Evolutionary conservation across 1,139 yeast genomes (phyloP), one percentile per base, ranked within the genome.

Genomic region (Candida sp.): DNA sequence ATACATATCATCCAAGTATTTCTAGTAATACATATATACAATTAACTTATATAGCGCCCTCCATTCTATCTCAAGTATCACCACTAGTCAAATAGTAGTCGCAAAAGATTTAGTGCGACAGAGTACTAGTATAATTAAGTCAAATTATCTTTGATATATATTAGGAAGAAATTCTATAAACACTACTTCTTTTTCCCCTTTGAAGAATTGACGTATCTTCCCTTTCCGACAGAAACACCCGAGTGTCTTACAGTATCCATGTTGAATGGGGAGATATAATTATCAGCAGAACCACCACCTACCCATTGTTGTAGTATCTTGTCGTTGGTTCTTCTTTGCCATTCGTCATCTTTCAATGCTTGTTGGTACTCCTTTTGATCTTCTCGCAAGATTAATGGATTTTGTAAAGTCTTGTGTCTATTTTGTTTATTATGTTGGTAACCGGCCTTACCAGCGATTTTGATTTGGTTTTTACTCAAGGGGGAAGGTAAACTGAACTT

Each of bases 271-370:
- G 96, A 85, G 45, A 85, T 82, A 55, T 82, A 84, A 55, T 87
- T 85, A 56, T 91, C 98, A 5, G 96, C 97, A 47, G 95, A 85
- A 4, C 95, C 97, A 19, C 96, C 96, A 25, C 97, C 97, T 43
- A 90, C 82, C 87, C 95, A 93, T 57, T 89, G 90, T 55, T 85
- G 83, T 51, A 90, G 70, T 49, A 86, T 71, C 66, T 90, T 90
- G 55, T 90, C 97, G 54, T 88, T 88, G 57, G 88, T 87, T 56
- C 86, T 78, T 60, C 88, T 80, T 55, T 84, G 86, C 95, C 97
- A 89, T 40, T 84, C 83, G 46, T 90, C 95, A 56, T 87, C 84
- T 61, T 90, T 90, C 45, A 91, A 64, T 1, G 97, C 96, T 61
- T 86, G 84, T 54, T 81, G 82, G 63, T 93, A 95, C 64, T 93